Evolutionary conservation across 768 basidiomycete species (phyloP), one percentile per base, ranked within the genome.

Genomic region (Boletellus sp.): DNA sequence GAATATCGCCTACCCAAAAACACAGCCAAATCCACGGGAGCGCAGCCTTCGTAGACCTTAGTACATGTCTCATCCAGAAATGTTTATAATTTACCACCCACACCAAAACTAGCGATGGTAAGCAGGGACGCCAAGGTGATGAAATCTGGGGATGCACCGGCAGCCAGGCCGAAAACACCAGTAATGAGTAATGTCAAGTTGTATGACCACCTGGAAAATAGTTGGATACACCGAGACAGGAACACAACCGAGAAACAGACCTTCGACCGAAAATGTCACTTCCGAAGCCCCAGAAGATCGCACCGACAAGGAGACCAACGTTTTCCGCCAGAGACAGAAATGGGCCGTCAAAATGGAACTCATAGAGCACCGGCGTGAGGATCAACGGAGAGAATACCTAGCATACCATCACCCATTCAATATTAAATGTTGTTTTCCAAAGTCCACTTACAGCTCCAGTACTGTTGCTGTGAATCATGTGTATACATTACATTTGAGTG

Each of bases 171-270:
- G 47, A 83, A 83, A 23, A 76, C 59, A 0, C 76, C 76, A 5
- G 78, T 72, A 23, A 83, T 69, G 42, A 82, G 69, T 6, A 84
- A 67, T 0, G 81, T 83, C 46, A 76, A 49, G 51, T 81, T 82
- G 66, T 78, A 80, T 1, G 76, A 70, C 75, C 72, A 76, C 43
- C 76, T 76, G 45, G 1, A 33, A 11, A 23, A 32, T 16, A 7
- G 26, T 38, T 24, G 28, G 6, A 32, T 3, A 47, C 17, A 11
- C 39, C 6, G 4, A 28, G 28, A 28, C 28, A 28, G 28, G 28
- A 28, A 7, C 13, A 35, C n/a, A 16, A 50, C 12, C 44, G 28
- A 41, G 4, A 2, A 35, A 41, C 72, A 16, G 46, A 76, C 70
- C 68, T 68, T 57, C 78, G 65, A 6, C 78, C 78, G 76, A 77